Evolutionary conservation across 345 rosid genomes (phyloP).

Genomic region (Acer negundo): DNA sequence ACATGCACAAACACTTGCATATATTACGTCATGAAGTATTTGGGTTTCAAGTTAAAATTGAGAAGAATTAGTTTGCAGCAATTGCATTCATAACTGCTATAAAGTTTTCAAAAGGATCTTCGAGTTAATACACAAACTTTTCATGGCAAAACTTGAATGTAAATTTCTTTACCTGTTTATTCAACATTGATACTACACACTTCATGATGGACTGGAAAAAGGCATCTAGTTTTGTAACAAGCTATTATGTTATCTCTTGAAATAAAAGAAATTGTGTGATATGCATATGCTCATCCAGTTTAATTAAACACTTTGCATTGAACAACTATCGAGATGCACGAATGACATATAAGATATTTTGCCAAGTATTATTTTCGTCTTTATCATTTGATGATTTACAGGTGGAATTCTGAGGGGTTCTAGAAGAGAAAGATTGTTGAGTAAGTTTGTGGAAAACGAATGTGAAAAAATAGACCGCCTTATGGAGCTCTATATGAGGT

Average conservation of each 20-base stretch:
- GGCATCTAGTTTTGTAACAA: neutral
- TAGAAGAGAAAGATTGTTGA: constrained; percentile 83
- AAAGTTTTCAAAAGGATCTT: neutral
- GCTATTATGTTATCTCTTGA: neutral
- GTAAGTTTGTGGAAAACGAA: constrained; percentile 93
- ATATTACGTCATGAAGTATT: neutral
- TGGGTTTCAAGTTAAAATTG: neutral
- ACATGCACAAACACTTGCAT: neutral
- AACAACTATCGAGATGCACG: neutral
- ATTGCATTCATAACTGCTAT: neutral
- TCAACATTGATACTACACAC: neutral
- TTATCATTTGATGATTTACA: constrained; percentile 27
- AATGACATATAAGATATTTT: neutral
- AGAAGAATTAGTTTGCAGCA: neutral
- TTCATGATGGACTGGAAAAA: neutral
- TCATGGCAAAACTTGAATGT: neutral
- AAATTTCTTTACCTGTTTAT: neutral
- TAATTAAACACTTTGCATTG: neutral
- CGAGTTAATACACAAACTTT: neutral
- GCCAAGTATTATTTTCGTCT: neutral
- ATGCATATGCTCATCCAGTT: neutral
- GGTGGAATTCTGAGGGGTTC: constrained; percentile 93
- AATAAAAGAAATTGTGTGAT: neutral
- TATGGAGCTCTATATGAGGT: constrained; percentile 91
- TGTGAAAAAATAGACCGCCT: constrained; percentile 97